A percentile compares a stretch with the other conserved stretches of the same genome.
phyloP scores from a whole-genome alignment of 2,329 filamentous ascomycete genomes.

The Zymoseptoria brevis region DNA sequence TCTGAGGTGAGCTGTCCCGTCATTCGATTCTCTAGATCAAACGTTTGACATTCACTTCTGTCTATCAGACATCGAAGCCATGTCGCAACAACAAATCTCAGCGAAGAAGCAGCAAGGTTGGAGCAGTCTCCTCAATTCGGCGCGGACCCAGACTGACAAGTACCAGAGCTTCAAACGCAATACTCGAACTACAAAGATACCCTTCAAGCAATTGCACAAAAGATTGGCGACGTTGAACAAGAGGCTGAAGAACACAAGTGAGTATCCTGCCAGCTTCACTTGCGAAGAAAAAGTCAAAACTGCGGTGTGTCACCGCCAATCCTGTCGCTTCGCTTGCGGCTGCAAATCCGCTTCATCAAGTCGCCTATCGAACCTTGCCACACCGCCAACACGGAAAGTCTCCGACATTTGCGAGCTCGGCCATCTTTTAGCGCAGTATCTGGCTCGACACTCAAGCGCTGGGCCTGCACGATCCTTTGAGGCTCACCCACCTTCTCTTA shows the following conservation, averaged over 20 bases:
- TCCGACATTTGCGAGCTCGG: not conserved
- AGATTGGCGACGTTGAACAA: constrained; percentile 95
- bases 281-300: constrained; percentile 6
- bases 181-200: constrained; percentile 69
- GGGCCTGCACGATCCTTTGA: not conserved
- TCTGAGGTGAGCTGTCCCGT: not conserved
- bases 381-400: constrained; percentile 18
- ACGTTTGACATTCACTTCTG: not conserved
- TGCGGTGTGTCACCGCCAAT: constrained; percentile 24
- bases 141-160: constrained; percentile 1
- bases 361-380: constrained; percentile 28
- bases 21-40: not conserved
- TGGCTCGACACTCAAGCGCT: not conserved
- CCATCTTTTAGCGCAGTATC: not conserved
- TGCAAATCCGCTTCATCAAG: not conserved
- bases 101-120: constrained; percentile 69
- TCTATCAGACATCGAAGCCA: constrained; percentile 26
- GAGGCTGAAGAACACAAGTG: constrained; percentile 98
- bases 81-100: constrained; percentile 44
- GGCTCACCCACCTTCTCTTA: not conserved
- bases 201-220: constrained; percentile 86
- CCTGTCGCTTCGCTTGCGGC: constrained; percentile 5
- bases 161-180: constrained; percentile 66
- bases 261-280: constrained; percentile 15
- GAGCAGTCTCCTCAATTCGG: constrained; percentile 1